These are phyloP conservation scores for Didymella keratinophila DNA, from an alignment of 2,329 filamentous ascomycete genomes.

Conservation along the genomic window DNA sequence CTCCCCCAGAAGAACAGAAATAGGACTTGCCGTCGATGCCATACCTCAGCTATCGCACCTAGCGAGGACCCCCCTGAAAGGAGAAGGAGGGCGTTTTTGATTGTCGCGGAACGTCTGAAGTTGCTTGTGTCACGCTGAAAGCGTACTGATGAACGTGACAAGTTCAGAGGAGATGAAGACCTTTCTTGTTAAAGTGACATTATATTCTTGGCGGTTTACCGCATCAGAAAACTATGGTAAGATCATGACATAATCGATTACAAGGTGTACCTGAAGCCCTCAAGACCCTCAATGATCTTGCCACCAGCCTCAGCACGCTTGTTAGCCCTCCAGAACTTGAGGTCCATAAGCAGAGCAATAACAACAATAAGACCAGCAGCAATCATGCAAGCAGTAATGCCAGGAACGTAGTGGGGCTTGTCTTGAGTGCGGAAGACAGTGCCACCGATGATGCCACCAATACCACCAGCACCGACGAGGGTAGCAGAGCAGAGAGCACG, in stretches of 20 bases:
- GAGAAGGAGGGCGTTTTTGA: no score
- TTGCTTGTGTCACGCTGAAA: no score
- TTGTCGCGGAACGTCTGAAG: no score
- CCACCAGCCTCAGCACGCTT: constrained; percentile 50
- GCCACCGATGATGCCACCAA: constrained; percentile 80
- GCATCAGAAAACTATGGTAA: background rate
- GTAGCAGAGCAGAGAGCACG: constrained; percentile 79
- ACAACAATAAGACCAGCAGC: constrained; percentile 47
- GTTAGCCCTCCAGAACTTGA: constrained; percentile 50
- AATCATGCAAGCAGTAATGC: constrained; percentile 50
- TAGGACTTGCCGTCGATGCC: no score
- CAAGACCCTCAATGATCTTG: constrained; percentile 49
- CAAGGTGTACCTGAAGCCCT: constrained; percentile 44
- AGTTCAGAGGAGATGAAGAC: no score
- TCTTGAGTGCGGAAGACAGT: constrained; percentile 69
- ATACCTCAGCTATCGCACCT: no score
- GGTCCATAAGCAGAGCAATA: constrained; percentile 39
- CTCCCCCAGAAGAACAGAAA: no score
- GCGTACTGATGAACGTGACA: no score
- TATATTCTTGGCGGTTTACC: background rate
- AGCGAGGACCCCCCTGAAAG: no score
- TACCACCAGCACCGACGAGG: constrained; percentile 76
- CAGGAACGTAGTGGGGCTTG: constrained; percentile 44
- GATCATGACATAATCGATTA: background rate
- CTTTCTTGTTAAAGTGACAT: constrained; percentile 8